Evolutionary conservation across 148 eudicot species (phyloP), one percentile per base, ranked within the genome.

Genomic region (Silene latifolia): DNA sequence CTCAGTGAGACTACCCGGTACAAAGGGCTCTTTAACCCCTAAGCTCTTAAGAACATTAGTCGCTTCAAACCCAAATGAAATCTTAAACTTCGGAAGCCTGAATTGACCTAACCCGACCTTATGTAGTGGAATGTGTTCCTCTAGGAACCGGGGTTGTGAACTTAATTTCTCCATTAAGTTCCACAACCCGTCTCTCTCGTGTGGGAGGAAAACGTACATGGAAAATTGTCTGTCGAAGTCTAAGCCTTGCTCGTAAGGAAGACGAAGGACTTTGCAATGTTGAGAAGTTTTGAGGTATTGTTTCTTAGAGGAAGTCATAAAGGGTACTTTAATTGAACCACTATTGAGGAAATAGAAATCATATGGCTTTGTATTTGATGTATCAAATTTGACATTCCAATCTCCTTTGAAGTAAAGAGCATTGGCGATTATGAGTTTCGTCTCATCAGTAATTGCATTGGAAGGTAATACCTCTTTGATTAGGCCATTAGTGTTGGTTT

Each of bases 261-360:
- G 88, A 8, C 88, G 76, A 32, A 93, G 73, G 18, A 90, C 96
- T 81, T 89, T 93, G 77, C 91, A 81, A n/a, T n/a, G n/a, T n/a
- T n/a, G n/a, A n/a, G n/a, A n/a, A n/a, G n/a, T n/a, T n/a, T n/a
- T n/a, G n/a, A n/a, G n/a, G n/a, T n/a, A n/a, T n/a, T n/a, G n/a
- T n/a, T n/a, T n/a, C n/a, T n/a, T n/a, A n/a, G 82, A 87, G 87
- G 89, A n/a, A 44, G 87, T 88, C 98, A 90, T 90, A 83, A 84
- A 93, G 32, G 92, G 93, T 3, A 69, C 93, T 71, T 85, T 80
- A 72, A 90, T 69, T 17, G 89, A 71, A 73, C 58, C 85, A 12
- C 96, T 93, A 53, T 85, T 63, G 2, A 85, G 82, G 59, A 90
- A 90, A 86, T 87, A 85, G 61, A 92, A 93, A 10, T 88, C 83